phyloP scores from a whole-genome alignment of 352 stramenopile genomes.

The Phytophthora citrophthora region DNA sequence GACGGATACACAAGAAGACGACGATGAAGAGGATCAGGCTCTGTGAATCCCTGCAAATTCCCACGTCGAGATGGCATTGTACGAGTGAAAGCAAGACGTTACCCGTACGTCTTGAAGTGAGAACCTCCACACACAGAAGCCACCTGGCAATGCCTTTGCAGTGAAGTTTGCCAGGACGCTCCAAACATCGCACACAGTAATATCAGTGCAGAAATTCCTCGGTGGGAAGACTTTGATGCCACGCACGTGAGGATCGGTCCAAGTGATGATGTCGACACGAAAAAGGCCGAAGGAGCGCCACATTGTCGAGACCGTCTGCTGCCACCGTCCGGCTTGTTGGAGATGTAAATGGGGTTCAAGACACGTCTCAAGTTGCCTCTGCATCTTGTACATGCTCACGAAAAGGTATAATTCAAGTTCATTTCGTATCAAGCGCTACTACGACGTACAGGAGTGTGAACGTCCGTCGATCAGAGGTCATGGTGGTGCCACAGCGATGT shows the following conservation, averaged over 20 bases:
- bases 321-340: slow-evolving; percentile 5
- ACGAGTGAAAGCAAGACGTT: background rate
- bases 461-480: background rate
- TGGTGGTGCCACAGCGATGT: slow-evolving; percentile 18
- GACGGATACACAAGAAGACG: background rate
- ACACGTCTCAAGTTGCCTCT: background rate
- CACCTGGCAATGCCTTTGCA: background rate
- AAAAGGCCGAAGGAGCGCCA: slow-evolving; percentile 22
- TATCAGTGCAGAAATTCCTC: slow-evolving; percentile 9
- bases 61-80: background rate
- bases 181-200: slow-evolving; percentile 1
- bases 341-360: background rate
- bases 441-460: background rate
- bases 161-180: background rate
- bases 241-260: slow-evolving; percentile 12
- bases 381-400: background rate
- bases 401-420: background rate
- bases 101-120: background rate
- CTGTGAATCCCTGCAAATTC: background rate
- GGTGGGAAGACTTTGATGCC: background rate
- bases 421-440: background rate
- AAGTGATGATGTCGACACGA: slow-evolving; percentile 7
- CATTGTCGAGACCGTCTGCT: slow-evolving; percentile 22
- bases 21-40: slow-evolving; percentile 1
- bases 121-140: slow-evolving; percentile 1